A percentile compares a stretch with the other conserved stretches of the same genome.
Evolutionary conservation across 1,284 basidiomycete species (phyloP).

Genomic region (Cutaneotrichosporon cutaneum): DNA sequence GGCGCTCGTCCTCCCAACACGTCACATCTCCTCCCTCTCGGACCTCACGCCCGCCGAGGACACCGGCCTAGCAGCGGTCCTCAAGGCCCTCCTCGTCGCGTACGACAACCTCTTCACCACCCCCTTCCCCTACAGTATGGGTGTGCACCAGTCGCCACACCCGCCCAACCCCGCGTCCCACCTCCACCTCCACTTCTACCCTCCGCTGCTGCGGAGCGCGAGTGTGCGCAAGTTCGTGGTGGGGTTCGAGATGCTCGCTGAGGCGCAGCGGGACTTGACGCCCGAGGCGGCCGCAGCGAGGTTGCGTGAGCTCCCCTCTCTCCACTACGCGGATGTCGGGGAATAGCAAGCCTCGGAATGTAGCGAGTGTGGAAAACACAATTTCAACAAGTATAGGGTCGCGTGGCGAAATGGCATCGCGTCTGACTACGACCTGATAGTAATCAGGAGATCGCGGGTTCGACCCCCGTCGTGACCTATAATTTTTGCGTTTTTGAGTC

Average conservation of each 20-base stretch:
- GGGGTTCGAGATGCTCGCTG: conserved; percentile 91
- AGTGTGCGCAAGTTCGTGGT: conserved; percentile 87
- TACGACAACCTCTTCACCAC: conserved; percentile 84
- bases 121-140: conserved; percentile 97
- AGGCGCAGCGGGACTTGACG: conserved; percentile 86
- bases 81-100: conserved; percentile 66
- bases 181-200: conserved; percentile 85
- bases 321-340: conserved; percentile 60
- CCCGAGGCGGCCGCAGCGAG: conserved; percentile 80
- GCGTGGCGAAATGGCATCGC: too few relatives aligned
- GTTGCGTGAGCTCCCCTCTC: conserved; percentile 59
- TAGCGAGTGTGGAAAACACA: too few relatives aligned
- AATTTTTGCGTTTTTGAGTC: too few relatives aligned
- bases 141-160: conserved; percentile 76
- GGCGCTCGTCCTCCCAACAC: conserved; percentile 72
- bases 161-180: conserved; percentile 61
- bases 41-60: conserved; percentile 66
- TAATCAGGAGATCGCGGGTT: too few relatives aligned
- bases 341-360: too few relatives aligned
- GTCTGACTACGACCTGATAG: too few relatives aligned
- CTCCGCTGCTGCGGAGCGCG: conserved; percentile 79
- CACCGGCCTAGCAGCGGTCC: conserved; percentile 63
- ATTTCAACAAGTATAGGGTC: too few relatives aligned
- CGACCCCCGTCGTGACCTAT: too few relatives aligned
- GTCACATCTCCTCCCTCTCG: conserved; percentile 70